These are phyloP conservation scores for Euryodendron excelsum DNA, from an alignment of 148 eudicot species.

Conservation along the genomic window DNA sequence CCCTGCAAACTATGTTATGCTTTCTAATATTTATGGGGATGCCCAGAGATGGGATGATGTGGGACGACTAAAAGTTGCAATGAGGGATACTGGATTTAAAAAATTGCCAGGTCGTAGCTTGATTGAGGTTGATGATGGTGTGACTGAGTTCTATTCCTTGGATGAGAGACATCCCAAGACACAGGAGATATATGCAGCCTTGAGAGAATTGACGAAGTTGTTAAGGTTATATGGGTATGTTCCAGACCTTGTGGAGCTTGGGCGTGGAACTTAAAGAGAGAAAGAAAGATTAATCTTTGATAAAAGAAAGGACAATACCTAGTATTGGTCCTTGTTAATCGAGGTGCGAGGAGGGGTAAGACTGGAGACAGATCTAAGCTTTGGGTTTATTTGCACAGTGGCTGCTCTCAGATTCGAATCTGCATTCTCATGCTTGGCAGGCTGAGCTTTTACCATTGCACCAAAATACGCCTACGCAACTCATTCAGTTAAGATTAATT, in stretches of 20 bases:
- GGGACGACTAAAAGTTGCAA: constrained; percentile 56
- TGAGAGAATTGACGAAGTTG: constrained; percentile 43
- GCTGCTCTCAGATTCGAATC: not conserved
- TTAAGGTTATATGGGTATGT: constrained; percentile 25
- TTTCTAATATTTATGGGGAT: constrained; percentile 61
- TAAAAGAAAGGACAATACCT: not conserved
- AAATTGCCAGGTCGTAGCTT: constrained; percentile 68
- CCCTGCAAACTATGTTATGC: constrained; percentile 62
- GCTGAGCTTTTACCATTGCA: not conserved
- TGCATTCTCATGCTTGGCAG: not conserved
- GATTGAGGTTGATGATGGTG: constrained; percentile 51
- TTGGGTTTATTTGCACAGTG: not conserved
- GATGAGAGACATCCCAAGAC: constrained; percentile 62
- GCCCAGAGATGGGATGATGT: constrained; percentile 57
- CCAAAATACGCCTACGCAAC: not conserved
- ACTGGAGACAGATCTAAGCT: not conserved
- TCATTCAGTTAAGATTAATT: not conserved
- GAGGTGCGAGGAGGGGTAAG: not conserved
- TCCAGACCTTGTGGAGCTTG: constrained; percentile 28
- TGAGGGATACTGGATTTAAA: constrained; percentile 53
- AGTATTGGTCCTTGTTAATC: not conserved
- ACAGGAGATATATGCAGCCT: constrained; percentile 44
- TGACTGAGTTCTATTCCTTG: constrained; percentile 57
- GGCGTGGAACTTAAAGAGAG: constrained; percentile 12
- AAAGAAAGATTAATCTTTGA: not conserved